Evolutionary conservation across 345 rosid species (phyloP), one percentile per base, ranked within the genome.

Genomic region (Rhizophora mangle): DNA sequence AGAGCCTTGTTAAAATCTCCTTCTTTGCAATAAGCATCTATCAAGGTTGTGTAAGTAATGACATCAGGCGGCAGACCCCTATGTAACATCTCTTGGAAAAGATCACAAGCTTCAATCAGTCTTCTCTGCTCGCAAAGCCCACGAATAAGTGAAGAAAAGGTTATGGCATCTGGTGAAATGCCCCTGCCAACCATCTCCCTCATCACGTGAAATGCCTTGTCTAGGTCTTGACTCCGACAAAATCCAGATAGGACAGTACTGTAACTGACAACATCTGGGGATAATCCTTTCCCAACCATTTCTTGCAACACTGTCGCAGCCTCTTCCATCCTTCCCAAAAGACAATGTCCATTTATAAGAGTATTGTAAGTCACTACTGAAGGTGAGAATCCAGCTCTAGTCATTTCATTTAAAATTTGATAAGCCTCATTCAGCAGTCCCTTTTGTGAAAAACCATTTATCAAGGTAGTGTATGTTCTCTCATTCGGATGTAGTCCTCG

Each of bases 331-430:
- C 78, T 85, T 47, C 96, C 93, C 71, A 74, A 63, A 21, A 80
- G 62, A 76, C 96, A 88, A 71, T 88, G 88, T 30, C 98, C 96
- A 56, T 93, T 84, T 58, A 93, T 79, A 59, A 93, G 76, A 68
- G 93, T 79, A 72, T 93, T 93, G 71, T 90, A 90, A 55, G 98
- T 93, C 66, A 93, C 90, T 67, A 93, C 34, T 4, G 98, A 86
- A 19, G 96, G 98, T 19, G 73, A 62, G 78, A 88, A 90, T 63
- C 98, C 93, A 7, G 80, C 73, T 55, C 60, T 70, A 56, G 19
- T 65, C 98, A 93, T 93, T 74, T 90, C 90, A 65, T 72, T 74
- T 76, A 90, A 43, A 63, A 88, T 68, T 26, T 81, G 59, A 64
- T 76, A 86, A 0, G 98, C 93, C 79, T 87, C 89, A 63, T 85